Evolutionary conservation across 768 basidiomycete species (phyloP).

Genomic region (Crucibulum laeve): DNA sequence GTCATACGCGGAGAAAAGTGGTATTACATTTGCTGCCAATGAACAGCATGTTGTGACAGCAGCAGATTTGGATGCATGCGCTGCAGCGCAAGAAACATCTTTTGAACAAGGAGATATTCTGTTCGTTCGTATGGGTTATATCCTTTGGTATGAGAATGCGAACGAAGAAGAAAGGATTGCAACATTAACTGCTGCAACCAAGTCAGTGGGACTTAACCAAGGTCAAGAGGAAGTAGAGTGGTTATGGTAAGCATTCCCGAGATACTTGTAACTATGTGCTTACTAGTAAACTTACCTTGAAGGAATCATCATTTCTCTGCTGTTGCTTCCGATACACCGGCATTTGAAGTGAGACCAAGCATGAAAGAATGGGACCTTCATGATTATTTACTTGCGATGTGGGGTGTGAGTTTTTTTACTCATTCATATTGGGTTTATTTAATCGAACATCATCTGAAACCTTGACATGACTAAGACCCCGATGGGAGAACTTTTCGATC

Average conservation of each 20-base stretch:
- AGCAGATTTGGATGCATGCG: conserved; percentile 14
- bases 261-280: background rate
- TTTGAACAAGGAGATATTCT: conserved; percentile 19
- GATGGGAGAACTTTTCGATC: conserved; percentile 20
- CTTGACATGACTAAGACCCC: too few relatives aligned
- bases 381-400: conserved; percentile 18
- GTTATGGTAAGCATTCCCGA: conserved; percentile 12
- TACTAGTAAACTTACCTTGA: background rate
- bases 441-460: background rate
- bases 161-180: conserved; percentile 12
- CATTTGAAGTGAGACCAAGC: conserved; percentile 18
- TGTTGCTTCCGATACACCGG: conserved; percentile 17
- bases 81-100: conserved; percentile 11
- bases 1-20: conserved; percentile 13
- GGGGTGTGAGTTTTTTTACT: conserved; percentile 15
- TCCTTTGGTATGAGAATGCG: conserved; percentile 16
- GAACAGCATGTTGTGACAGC: conserved; percentile 14
- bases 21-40: conserved; percentile 11
- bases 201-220: conserved; percentile 13
- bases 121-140: conserved; percentile 18
- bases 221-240: conserved; percentile 16
- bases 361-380: conserved; percentile 18
- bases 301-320: conserved; percentile 22
- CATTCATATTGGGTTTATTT: background rate
- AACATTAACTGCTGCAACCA: conserved; percentile 3